phyloP scores from a whole-genome alignment of 73 alveolate genomes.

The Paramecium sexaurelia region DNA sequence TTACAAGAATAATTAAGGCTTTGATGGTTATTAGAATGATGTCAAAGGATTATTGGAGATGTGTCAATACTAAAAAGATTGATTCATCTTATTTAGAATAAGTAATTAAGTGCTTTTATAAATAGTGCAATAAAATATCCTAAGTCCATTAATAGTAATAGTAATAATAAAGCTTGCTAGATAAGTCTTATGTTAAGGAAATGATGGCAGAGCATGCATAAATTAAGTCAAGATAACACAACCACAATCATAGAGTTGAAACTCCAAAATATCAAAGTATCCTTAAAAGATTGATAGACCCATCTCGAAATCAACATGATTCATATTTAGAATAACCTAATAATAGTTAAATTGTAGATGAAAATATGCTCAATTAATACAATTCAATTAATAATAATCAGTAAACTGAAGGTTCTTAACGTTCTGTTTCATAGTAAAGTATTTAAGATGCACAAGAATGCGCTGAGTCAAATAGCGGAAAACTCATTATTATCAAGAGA shows the following conservation, averaged over 20 bases:
- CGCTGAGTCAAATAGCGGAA: background rate
- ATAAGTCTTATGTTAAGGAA: background rate
- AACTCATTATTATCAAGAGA: background rate
- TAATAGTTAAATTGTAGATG: background rate
- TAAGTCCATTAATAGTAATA: background rate
- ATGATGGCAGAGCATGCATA: constrained; percentile 32
- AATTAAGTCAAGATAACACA: background rate
- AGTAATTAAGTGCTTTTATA: background rate
- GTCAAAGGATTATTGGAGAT: constrained; percentile 6
- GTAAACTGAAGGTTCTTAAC: background rate
- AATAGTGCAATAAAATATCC: background rate
- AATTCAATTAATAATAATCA: background rate
- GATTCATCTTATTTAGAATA: background rate
- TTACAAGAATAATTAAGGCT: background rate
- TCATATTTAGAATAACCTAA: background rate
- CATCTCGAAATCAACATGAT: background rate
- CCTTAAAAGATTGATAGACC: background rate
- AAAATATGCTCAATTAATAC: background rate
- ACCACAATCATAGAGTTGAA: background rate
- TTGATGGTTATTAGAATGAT: background rate
- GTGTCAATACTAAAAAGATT: background rate
- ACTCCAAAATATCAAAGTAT: constrained; percentile 8
- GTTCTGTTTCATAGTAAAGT: background rate
- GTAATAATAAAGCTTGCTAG: background rate
- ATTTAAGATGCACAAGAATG: background rate